Base-by-base conservation (phyloP, 768 basidiomycete genomes). In the Trametes cinnabarina region DNA sequence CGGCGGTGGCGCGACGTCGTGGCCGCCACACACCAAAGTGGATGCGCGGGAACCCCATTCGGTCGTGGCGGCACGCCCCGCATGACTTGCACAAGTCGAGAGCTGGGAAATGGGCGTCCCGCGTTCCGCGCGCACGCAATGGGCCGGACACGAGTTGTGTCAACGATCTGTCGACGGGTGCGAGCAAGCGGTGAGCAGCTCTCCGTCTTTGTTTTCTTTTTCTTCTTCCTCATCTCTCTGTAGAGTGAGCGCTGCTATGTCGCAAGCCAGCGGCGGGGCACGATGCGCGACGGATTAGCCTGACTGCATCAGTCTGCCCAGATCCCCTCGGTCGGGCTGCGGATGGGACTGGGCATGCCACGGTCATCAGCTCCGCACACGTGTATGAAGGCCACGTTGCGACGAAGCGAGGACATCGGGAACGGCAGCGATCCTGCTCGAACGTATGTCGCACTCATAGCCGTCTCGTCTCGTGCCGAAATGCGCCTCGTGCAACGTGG, bases 321-420 rank as follows among this genome's bases (percentile, higher is more conserved):
- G 46, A 47, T 47, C 54, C 54, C 39, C 28, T 19, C 37, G 7
- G 11, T 55, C 37, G 54, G 54, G 54, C 54, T 47, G 54, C 25
- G 46, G 35, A 41, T 47, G 44, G 19, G 53, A 55, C 28, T 32
- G 17, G 46, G 35, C 46, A 43, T 41, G 46, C 54, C 54, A 59
- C 58, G 58, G 58, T 53, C 51, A 52, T 47, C 58, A 59, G 58
- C 37, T 44, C 57, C 51, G 58, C 25, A 53, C 58, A 59, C 58
- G 58, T 59, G 58, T 48, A 51, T 20, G 44, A 12, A 25, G 39
- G 22, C 58, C 58, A 59, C 58, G 57, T 59, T 59, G 58, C 47
- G 37, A 50, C 51, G 51, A 50, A 30, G 58, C 20, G 46, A 34
- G 39, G 25, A 20, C 40, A 46, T 39, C 49, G 44, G 46, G 58